These are phyloP conservation scores for Achaetomiella virescens DNA, from an alignment of 495 filamentous ascomycete species.

Conservation along the genomic window DNA sequence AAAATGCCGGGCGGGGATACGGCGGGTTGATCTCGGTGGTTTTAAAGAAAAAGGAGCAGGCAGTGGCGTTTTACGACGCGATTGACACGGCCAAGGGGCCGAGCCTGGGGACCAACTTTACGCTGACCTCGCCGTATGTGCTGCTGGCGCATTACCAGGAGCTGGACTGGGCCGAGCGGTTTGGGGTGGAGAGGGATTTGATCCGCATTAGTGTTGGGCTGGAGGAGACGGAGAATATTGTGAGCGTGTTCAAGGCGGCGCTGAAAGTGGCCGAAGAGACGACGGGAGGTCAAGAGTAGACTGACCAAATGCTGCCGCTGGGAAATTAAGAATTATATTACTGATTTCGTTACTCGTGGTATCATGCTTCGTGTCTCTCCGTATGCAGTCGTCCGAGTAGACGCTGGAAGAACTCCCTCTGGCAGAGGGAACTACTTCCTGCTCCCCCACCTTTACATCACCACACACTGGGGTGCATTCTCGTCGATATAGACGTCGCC, in stretches of 20 bases:
- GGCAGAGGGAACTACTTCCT: no score
- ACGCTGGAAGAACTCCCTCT: not conserved
- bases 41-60: conserved; percentile 63
- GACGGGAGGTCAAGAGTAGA: not conserved
- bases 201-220: conserved; percentile 86
- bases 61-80: conserved; percentile 76
- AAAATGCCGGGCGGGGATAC: conserved; percentile 75
- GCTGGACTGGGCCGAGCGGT: conserved; percentile 79
- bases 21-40: conserved; percentile 83
- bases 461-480: conserved; percentile 40
- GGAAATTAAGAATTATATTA: conserved; percentile 6
- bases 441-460: conserved; percentile 20
- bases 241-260: conserved; percentile 42
- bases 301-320: not conserved
- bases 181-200: conserved; percentile 69
- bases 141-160: conserved; percentile 88
- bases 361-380: not conserved
- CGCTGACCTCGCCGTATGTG: conserved; percentile 80
- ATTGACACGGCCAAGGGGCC: conserved; percentile 88
- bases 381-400: not conserved
- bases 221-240: conserved; percentile 66
- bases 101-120: conserved; percentile 95
- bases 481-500: conserved; percentile 40
- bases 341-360: not conserved
- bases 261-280: conserved; percentile 40